Base-by-base conservation (phyloP, 371 early-diverging fungal species). In the Conidiobolus coronatus region DNA sequence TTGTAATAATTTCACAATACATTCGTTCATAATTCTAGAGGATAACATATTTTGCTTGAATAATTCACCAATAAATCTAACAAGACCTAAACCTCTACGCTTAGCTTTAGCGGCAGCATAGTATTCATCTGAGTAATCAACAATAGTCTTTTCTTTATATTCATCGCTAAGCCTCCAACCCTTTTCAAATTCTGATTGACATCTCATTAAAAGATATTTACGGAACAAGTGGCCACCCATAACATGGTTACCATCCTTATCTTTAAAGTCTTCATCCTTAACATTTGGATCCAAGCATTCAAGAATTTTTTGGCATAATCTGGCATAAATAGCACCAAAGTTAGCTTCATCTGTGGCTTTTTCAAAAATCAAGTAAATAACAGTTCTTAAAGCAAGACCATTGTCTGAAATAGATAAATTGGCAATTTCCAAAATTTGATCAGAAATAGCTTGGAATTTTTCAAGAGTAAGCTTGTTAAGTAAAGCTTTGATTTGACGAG, bases 381-480 rank as follows among this genome's bases (percentile, higher is more conserved):
- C 77, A 45, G 70, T 72, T 50, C 68, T 67, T 43, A 95, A 61
- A 2, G 82, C 72, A 17, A 64, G 58, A 35, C 81, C 81, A 52
- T 77, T 68, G 61, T 80, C 81, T 50, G 71, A 67, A 50, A 58
- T 59, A 11, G 80, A 77, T 57, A 74, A 57, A 46, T 73, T 61
- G 34, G 78, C 84, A 57, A 76, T 70, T n/a, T 71, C 71, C 50
- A 83, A 57, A 48, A 96, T 79, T 63, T 94, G 79, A 46, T 63
- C 65, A 2, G 86, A 74, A 24, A 94, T 76, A 22, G 66, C 60
- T 37, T 83, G 86, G 58, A 92, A 96, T 63, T 82, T 88, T 56
- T 94, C 95, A 4, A 81, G 64, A 2, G 97, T 91, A 46, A 94
- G 63, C 70, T 92, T 94, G 75, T 94, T 93, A 43, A 96, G 67